Conservation (phyloP, 1,139 yeast genomes). For the Geotrichum klebahnii region DNA sequence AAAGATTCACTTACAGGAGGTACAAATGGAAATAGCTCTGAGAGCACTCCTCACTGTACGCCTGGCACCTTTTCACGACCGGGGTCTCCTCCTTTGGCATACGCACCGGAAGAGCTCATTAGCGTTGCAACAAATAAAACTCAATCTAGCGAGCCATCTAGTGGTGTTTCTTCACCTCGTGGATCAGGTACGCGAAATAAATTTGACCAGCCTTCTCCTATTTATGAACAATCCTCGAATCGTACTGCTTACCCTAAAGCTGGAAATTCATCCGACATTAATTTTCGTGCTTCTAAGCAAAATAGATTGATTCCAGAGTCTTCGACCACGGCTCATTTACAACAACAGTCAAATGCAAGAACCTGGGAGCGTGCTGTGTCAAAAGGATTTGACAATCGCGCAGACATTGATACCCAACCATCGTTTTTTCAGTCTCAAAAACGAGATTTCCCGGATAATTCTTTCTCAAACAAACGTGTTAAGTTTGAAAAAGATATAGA, state of each 20-base stretch:
- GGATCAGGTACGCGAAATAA: background rate
- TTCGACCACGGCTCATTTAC: background rate
- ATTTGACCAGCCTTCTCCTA: background rate
- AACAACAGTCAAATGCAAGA: too few species aligned
- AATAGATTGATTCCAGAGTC: background rate
- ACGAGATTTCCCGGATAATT: too few species aligned
- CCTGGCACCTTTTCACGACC: constrained; percentile 29
- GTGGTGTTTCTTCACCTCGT: constrained; percentile 1
- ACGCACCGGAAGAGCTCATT: constrained; percentile 30
- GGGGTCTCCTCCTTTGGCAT: constrained; percentile 29
- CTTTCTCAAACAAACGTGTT: constrained; percentile 3
- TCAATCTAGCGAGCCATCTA: constrained; percentile 8
- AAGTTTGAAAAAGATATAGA: constrained; percentile 2
- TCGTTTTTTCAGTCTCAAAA: too few species aligned
- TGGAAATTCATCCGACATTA: too few species aligned
- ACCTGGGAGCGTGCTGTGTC: constrained; percentile 20
- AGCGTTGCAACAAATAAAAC: constrained; percentile 21
- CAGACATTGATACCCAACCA: too few species aligned
- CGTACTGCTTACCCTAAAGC: background rate
- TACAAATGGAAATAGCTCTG: too few species aligned
- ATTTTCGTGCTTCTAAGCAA: background rate
- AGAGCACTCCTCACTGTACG: too few species aligned
- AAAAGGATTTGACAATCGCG: constrained; percentile 1
- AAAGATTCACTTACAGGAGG: background rate
- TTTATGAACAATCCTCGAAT: too few species aligned